phyloP scores from a whole-genome alignment of 768 basidiomycete species.

The Phanerodontia chrysosporium region DNA sequence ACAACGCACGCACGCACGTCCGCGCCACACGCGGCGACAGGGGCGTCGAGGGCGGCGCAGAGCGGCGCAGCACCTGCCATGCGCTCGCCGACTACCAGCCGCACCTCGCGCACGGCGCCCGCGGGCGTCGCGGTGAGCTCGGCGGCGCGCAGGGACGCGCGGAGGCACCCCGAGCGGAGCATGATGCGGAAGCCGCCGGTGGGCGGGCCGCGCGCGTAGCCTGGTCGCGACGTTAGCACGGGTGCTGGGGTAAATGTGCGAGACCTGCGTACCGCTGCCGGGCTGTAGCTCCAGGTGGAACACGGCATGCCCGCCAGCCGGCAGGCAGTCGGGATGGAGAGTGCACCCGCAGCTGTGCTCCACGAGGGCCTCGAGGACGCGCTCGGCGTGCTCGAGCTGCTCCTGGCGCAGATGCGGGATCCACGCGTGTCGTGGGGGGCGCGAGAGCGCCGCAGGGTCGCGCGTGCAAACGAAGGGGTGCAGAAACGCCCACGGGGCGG shows the following conservation, averaged over 20 bases:
- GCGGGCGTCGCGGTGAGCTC: neutral
- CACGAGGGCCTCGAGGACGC: neutral
- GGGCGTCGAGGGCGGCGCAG: neutral
- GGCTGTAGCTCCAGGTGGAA: neutral
- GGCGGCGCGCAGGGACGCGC: neutral
- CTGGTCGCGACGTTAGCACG: neutral
- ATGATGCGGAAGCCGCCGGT: neutral
- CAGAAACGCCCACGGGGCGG: neutral
- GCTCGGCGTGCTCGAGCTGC: neutral
- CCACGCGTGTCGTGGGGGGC: neutral
- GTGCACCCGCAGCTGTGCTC: neutral
- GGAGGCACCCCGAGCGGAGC: neutral
- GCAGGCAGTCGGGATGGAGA: neutral
- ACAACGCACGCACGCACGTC: neutral
- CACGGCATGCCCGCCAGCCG: neutral
- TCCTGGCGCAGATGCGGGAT: neutral
- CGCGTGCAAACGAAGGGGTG: neutral
- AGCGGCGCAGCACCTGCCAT: neutral
- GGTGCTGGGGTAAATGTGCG: neutral
- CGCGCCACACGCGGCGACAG: neutral
- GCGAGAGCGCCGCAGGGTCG: neutral
- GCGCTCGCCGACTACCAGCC: neutral
- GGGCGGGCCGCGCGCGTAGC: neutral
- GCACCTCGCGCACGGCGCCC: neutral
- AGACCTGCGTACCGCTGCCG: neutral